Evolutionary conservation across 768 basidiomycete species (phyloP).

Genomic region (Xerocomellus intermedius): DNA sequence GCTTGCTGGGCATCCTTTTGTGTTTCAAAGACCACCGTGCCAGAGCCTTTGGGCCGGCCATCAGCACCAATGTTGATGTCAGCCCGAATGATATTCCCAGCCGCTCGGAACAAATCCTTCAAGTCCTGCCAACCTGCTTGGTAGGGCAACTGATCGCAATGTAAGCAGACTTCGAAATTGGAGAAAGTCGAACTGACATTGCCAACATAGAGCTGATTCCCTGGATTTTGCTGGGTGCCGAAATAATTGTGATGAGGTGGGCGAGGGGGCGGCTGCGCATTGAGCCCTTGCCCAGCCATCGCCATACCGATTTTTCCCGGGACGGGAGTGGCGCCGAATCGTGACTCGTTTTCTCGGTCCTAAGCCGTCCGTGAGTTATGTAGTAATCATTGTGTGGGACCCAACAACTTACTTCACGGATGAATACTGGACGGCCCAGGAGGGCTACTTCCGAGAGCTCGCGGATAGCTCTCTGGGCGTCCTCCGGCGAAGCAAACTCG

Average conservation of each 20-base stretch:
- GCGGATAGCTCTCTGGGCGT: constrained; percentile 83
- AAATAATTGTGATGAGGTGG: constrained; percentile 80
- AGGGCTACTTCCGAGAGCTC: constrained; percentile 88
- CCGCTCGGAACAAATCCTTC: constrained; percentile 94
- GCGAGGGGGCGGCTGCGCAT: constrained; percentile 79
- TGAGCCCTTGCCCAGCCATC: constrained; percentile 86
- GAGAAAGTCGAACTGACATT: constrained; percentile 55
- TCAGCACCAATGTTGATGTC: constrained; percentile 94
- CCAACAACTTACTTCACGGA: constrained; percentile 72
- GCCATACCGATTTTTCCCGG: constrained; percentile 96
- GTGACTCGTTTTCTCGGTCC: constrained; percentile 96
- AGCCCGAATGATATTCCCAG: constrained; percentile 92
- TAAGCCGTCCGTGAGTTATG: constrained; percentile 29
- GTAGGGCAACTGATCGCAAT: constrained; percentile 68
- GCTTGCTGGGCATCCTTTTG: constrained; percentile 88
- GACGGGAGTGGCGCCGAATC: constrained; percentile 93
- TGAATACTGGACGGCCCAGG: constrained; percentile 93
- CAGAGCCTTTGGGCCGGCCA: constrained; percentile 92
- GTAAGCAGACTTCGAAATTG: constrained; percentile 1
- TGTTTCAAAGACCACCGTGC: constrained; percentile 95
- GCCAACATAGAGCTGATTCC: constrained; percentile 90
- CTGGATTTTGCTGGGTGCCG: constrained; percentile 55
- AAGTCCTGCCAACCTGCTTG: constrained; percentile 99
- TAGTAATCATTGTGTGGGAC: background rate
- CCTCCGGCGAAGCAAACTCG: constrained; percentile 88